phyloP scores from a whole-genome alignment of 1,284 basidiomycete genomes.

The Malassezia psittaci region DNA sequence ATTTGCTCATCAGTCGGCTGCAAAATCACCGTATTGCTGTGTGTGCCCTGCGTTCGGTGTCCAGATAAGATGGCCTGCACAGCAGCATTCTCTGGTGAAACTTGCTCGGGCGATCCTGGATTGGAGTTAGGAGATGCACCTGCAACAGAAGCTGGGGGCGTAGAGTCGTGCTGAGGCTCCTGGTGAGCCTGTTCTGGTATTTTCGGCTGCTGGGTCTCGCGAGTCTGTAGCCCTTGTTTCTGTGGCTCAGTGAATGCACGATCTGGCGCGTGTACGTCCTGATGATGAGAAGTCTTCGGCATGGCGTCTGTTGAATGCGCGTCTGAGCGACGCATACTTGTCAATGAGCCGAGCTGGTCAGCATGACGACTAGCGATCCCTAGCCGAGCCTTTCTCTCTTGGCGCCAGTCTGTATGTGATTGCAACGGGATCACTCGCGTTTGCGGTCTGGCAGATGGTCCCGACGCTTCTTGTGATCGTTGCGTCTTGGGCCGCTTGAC shows the following conservation, averaged over 20 bases:
- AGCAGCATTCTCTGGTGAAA: slow-evolving; percentile 16
- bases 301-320: not conserved
- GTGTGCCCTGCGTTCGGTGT: not conserved
- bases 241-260: slow-evolving; percentile 19
- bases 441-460: not conserved
- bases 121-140: not conserved
- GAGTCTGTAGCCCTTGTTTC: slow-evolving; percentile 24
- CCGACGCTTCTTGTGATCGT: not conserved
- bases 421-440: slow-evolving; percentile 24
- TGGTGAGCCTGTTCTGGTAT: no score
- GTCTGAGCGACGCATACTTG: slow-evolving; percentile 18
- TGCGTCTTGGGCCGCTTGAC: slow-evolving; percentile 4
- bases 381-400: slow-evolving; percentile 32
- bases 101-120: not conserved
- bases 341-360: slow-evolving; percentile 20
- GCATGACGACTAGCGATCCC: slow-evolving; percentile 23
- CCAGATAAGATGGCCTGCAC: slow-evolving; percentile 22
- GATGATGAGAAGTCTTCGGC: not conserved
- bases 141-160: not conserved
- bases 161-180: not conserved
- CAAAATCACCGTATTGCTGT: slow-evolving; percentile 16
- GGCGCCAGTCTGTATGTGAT: slow-evolving; percentile 30
- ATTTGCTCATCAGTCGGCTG: slow-evolving; percentile 31
- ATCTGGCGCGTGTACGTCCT: not conserved
- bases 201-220: not conserved